Base-by-base conservation (phyloP, 441 rosid species). In the Mallotus repandus region DNA sequence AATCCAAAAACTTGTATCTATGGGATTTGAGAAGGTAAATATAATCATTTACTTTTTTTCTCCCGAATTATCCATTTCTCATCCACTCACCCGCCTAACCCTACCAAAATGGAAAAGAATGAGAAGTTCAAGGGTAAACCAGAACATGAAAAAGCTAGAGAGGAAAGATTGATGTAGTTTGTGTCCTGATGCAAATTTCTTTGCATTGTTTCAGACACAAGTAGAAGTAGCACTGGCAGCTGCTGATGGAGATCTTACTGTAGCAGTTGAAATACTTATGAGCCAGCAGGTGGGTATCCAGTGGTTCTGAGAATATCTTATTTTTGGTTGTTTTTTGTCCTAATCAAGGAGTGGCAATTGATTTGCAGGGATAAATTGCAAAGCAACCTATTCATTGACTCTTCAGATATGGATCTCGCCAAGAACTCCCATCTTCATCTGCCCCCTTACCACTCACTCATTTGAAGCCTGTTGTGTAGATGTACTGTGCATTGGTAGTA, bases 221-320 rank as follows among this genome's bases (percentile, higher is more conserved):
- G 97, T 93, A 65, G 98, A 96, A 81, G 98, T 96, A 45, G 98
- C 97, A 7, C 73, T 96, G 19, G 97, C 99, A 58, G 99, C 98
- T 50, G 97, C 97, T 2, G 97, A 96, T 19, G 93, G 95, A 32
- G 98, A 93, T 81, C 88, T 93, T 71, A 88, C 79, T 68, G 92
- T 93, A 25, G 99, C 97, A 2, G 94, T 91, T 53, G 98, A 96
- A 84, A 96, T 96, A 80, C 89, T 95, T 38, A 91, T 89, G 96
- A 93, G 90, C 86, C 99, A 96, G 79, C 91, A 88, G 91, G 98
- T 88, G 7, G 18, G 55, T 63, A 16, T 55, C 13, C 29, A 22
- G 38, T 71, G 57, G 56, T 65, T 66, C 58, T 54, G 1, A 9
- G 43, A 9, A 5, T 16, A 4, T 48, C 9, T 53, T 32, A 32